Base-by-base conservation (phyloP, 768 basidiomycete genomes). In the Solioccasus polychromus region DNA sequence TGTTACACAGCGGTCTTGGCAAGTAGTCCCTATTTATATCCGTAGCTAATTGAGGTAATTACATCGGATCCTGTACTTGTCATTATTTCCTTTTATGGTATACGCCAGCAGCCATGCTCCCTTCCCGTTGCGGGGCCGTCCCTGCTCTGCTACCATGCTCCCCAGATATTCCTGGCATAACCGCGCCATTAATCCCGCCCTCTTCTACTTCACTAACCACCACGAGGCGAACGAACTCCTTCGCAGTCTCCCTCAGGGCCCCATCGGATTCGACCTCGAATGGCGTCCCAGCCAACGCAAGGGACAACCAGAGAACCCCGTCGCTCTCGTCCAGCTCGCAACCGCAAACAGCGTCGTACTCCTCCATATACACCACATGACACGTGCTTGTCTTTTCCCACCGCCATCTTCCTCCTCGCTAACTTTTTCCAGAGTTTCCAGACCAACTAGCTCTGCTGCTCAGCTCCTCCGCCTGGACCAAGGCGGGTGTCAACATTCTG, bases 401-500 rank as follows among this genome's bases (percentile, higher is more conserved):
- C 3, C 22, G 2, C 29, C 5, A 10, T 8, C 19, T 37, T 15
- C 32, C n/a, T 23, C 32, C n/a, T 23, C 42, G 8, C 42, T 60
- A 14, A 42, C 47, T 50, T 54, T 9, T 11, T 52, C 50, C 49
- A 83, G 81, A 66, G 51, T 80, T 84, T 52, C 84, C 81, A 1
- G 53, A 50, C 25, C 73, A 66, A 43, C 73, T 90, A 1, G 68
- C 57, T 35, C 55, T 70, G 3, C 50, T 91, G 23, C 72, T 91
- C 12, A 69, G 69, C 46, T 74, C 80, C 44, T 62, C 78, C 0
- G 58, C 59, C n/a, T 73, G 78, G 42, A 61, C 75, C 48, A 91
- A 91, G 64, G 75, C 78, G 8, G 89, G 89, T 18, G 85, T 88
- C 41, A 81, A 73, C 20, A 88, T 90, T n/a, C 80, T 80, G 68